Evolutionary conservation across 2,329 filamentous ascomycete genomes (phyloP).

Genomic region (Diaporthe helianthi): DNA sequence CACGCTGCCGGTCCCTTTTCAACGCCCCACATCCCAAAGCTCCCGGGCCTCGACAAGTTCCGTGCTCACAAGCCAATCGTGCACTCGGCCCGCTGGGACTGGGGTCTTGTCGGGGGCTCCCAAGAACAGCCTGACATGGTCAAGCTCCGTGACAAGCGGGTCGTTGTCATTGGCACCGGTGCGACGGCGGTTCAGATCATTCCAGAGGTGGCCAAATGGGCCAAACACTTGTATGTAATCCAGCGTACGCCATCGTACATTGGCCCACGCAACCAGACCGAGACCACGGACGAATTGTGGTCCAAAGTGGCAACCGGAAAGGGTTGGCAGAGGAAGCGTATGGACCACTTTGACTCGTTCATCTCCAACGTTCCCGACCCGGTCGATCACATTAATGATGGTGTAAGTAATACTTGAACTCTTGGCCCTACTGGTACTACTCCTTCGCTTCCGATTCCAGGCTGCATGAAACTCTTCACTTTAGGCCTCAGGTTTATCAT

Average conservation of each 20-base stretch:
- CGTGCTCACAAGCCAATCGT: conserved; percentile 22
- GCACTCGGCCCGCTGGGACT: conserved; percentile 34
- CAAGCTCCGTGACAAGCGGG: conserved; percentile 57
- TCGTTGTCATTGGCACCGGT: conserved; percentile 73
- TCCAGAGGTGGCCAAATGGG: conserved; percentile 63
- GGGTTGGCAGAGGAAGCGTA: background rate
- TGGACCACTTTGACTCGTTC: conserved; percentile 1
- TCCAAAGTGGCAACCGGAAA: background rate
- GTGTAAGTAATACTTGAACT: background rate
- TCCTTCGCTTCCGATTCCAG: no score
- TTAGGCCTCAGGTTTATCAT: no score
- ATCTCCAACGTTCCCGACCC: conserved; percentile 1
- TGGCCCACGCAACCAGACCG: background rate
- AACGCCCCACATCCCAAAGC: conserved; percentile 50
- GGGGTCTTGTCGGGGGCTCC: background rate
- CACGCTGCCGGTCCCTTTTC: conserved; percentile 54
- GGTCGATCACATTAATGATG: background rate
- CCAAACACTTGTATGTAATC: conserved; percentile 70
- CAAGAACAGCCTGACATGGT: conserved; percentile 25
- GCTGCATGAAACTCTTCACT: no score
- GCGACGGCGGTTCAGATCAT: conserved; percentile 74
- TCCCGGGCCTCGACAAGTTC: conserved; percentile 37
- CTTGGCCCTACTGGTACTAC: fast-evolving
- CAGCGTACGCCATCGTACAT: conserved; percentile 72
- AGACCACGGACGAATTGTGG: background rate